Conservation (phyloP, 768 basidiomycete genomes). For the Leccinum boreale region DNA sequence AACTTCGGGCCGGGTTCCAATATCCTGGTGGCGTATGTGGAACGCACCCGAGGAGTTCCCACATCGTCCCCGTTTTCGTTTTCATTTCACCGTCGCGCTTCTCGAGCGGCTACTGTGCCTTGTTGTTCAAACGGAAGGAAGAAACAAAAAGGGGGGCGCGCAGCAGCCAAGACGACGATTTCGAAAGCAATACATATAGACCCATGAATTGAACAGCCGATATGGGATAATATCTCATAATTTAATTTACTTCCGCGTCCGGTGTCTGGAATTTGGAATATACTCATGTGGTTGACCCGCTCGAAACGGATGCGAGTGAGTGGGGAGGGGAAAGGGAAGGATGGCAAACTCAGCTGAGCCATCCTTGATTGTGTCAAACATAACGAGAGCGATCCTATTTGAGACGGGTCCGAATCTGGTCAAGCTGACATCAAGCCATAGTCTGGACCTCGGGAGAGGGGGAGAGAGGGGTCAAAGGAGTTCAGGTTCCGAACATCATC, state of each 20-base stretch:
- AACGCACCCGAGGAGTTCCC: neutral
- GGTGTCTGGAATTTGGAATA: constrained; percentile 8
- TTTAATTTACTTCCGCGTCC: constrained; percentile 9
- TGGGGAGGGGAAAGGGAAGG: neutral
- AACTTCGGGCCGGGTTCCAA: constrained; percentile 8
- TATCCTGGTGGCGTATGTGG: neutral
- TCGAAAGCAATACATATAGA: neutral
- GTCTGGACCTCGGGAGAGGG: constrained; percentile 9
- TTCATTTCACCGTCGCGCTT: neutral
- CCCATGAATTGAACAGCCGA: neutral
- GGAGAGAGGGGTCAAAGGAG: neutral
- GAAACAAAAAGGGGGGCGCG: neutral
- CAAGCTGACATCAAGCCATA: constrained; percentile 4
- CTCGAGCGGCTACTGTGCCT: neutral
- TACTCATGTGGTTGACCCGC: constrained; percentile 11
- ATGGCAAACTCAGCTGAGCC: constrained; percentile 7
- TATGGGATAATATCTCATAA: constrained; percentile 15
- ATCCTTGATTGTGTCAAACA: constrained; percentile 7
- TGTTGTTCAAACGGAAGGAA: constrained; percentile 3
- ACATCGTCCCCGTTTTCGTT: neutral
- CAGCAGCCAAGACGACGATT: neutral
- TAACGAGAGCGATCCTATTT: constrained; percentile 9
- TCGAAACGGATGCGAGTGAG: constrained; percentile 15
- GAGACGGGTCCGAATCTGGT: constrained; percentile 19
- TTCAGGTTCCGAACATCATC: neutral